Base-by-base conservation (phyloP, 805 yeast genomes). In the Saccharomycopsis sp. region DNA sequence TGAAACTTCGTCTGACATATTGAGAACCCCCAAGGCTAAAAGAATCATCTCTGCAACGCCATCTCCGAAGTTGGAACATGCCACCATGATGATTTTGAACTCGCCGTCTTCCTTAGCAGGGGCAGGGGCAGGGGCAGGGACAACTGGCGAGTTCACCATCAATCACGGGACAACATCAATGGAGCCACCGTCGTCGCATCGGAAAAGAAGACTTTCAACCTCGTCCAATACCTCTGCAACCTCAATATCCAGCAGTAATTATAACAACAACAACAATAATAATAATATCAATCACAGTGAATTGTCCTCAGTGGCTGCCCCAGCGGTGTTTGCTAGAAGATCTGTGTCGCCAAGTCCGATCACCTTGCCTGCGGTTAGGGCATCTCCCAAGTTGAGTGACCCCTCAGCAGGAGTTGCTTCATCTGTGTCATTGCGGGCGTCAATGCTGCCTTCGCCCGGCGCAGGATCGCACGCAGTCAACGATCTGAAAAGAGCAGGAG, bases 301-400 rank as follows among this genome's bases (percentile, higher is more conserved):
- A n/a, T 26, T 18, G 9, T 10, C 35, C 7, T 6, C 35, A 7
- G 9, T 32, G 21, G 16, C 16, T 7, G 57, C 63, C n/a, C 55
- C 67, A 2, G 34, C 35, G 39, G n/a, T n/a, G n/a, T n/a, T n/a
- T n/a, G n/a, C n/a, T n/a, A 63, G 57, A 38, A 57, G 52, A 18
- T 58, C 56, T 35, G 53, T 48, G 19, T 54, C 50, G 38, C 45
- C 52, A 30, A 34, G 45, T 16, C 32, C 51, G 16, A 48, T 53
- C 15, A 72, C 75, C 6, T 51, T 69, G 29, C 75, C 76, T 0
- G 75, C 77, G 0, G 69, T 71, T 2, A 13, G n/a, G 16, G 16
- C 17, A 7, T 8, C 33, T 17, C 33, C 33, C 52, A n/a, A n/a
- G n/a, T n/a, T n/a, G n/a, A n/a, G n/a, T n/a, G n/a, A n/a, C n/a